Base-by-base conservation (phyloP, 345 rosid species). In the Euphorbia pulcherrima region DNA sequence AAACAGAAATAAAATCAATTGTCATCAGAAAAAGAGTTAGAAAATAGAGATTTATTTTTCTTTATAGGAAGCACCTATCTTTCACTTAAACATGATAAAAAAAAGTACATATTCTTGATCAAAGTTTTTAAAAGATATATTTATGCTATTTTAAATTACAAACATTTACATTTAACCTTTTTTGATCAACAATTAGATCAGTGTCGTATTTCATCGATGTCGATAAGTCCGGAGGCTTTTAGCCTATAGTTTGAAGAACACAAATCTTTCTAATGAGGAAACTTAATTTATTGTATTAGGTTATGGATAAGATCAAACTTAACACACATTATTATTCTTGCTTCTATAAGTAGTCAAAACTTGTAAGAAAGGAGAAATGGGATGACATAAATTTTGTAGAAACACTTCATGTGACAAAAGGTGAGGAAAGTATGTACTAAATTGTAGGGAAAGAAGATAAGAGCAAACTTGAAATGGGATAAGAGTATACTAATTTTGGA, bases 401-500 rank as follows among this genome's bases (percentile, higher is more conserved):
- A 46, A 41, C 21, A 40, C 8, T 41, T 62, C 52, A 40, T 16
- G n/a, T 62, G 35, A 62, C 23, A 62, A 62, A 62, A 28, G 50
- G 53, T 44, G 16, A 44, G 50, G 16, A 27, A 3, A 8, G 24
- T 35, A 29, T 1, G 9, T 62, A 62, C 27, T 13, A 62, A 62
- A 64, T 24, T 2, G 23, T n/a, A 24, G 20, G 18, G 35, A 41
- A 47, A 64, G 55, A 26, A 47, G 67, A 64, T 27, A 64, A 64
- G 52, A 41, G 37, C 4, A 2, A 23, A 62, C 0, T 39, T 21
- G 6, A 14, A 14, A 47, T 17, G 50, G 55, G 55, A 64, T 47
- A 64, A 64, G 67, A 18, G 40, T n/a, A 46, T 52, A 64, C 67
- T 47, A 47, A 47, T 46, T 63, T 17, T 9, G 67, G 67, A 47